Evolutionary conservation across 1,139 yeast species (phyloP).

Genomic region (Debaryomyces coudertii): DNA sequence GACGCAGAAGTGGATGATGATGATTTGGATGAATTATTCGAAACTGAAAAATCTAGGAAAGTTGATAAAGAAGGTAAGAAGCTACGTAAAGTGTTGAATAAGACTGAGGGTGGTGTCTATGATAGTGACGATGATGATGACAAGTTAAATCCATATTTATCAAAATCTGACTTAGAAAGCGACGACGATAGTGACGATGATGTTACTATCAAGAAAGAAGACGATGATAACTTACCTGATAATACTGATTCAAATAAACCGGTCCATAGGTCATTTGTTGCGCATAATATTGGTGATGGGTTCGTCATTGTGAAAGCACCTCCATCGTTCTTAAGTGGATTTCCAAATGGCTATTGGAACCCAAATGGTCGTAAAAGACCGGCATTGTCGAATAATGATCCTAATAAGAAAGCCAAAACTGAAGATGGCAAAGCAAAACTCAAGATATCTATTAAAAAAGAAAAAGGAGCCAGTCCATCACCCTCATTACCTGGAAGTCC

Average conservation of each 20-base stretch:
- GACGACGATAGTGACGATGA: constrained; percentile 46
- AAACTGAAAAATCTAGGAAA: constrained; percentile 62
- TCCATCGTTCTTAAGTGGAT: constrained; percentile 58
- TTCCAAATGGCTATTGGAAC: constrained; percentile 85
- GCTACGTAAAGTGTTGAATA: constrained; percentile 78
- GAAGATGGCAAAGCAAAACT: constrained; percentile 24
- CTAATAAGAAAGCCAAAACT: constrained; percentile 47
- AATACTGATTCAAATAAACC: constrained; percentile 15
- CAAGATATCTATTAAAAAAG: constrained; percentile 17
- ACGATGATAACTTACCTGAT: constrained; percentile 32
- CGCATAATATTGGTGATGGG: constrained; percentile 61
- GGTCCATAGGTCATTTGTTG: constrained; percentile 41
- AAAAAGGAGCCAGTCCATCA: constrained; percentile 17
- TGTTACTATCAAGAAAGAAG: constrained; percentile 47
- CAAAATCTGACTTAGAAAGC: constrained; percentile 70
- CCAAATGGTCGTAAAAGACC: constrained; percentile 58
- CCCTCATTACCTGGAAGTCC: constrained; percentile 23
- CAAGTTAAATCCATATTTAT: constrained; percentile 72
- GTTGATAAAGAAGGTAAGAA: constrained; percentile 92
- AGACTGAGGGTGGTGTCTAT: constrained; percentile 87
- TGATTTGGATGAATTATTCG: constrained; percentile 67
- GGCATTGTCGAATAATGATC: constrained; percentile 26
- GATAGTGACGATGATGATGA: constrained; percentile 86
- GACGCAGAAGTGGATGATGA: constrained; percentile 63
- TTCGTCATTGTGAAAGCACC: constrained; percentile 70